phyloP scores from a whole-genome alignment of 1,284 basidiomycete species.

The Xanthoconium separans region DNA sequence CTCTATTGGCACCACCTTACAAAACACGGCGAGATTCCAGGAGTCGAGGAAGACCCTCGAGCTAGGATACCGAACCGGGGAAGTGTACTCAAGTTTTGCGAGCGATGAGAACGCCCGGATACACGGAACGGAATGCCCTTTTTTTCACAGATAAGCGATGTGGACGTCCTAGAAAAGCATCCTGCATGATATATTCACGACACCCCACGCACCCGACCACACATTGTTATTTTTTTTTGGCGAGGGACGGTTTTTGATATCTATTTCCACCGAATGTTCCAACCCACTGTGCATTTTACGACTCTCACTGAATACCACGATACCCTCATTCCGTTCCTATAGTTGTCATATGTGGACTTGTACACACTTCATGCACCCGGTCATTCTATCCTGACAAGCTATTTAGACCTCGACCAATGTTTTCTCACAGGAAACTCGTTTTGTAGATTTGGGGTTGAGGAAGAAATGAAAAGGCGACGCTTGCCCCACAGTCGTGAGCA shows the following conservation, averaged over 20 bases:
- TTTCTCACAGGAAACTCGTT: constrained; percentile 19
- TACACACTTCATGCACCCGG: constrained; percentile 20
- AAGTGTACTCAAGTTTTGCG: constrained; percentile 18
- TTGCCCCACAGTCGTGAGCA: neutral
- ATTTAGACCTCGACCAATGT: constrained; percentile 19
- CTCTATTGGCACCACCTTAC: constrained; percentile 80
- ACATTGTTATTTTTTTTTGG: constrained; percentile 15
- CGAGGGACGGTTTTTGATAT: constrained; percentile 26
- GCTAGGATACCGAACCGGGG: constrained; percentile 37
- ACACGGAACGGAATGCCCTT: constrained; percentile 6
- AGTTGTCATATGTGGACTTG: constrained; percentile 28
- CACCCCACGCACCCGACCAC: constrained; percentile 20
- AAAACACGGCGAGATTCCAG: constrained; percentile 71
- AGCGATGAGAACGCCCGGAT: constrained; percentile 28
- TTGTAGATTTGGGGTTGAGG: constrained; percentile 23
- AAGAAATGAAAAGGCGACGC: constrained; percentile 2
- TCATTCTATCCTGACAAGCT: constrained; percentile 18
- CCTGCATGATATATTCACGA: constrained; percentile 31
- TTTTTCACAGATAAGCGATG: constrained; percentile 14
- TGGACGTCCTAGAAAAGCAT: constrained; percentile 8
- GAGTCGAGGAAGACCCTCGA: constrained; percentile 57
- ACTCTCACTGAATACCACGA: constrained; percentile 31
- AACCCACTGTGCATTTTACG: constrained; percentile 31
- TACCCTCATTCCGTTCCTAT: constrained; percentile 35
- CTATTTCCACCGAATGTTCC: constrained; percentile 32